These are phyloP conservation scores for Calvatia gigantea DNA, from an alignment of 768 basidiomycete genomes.

Conservation along the genomic window DNA sequence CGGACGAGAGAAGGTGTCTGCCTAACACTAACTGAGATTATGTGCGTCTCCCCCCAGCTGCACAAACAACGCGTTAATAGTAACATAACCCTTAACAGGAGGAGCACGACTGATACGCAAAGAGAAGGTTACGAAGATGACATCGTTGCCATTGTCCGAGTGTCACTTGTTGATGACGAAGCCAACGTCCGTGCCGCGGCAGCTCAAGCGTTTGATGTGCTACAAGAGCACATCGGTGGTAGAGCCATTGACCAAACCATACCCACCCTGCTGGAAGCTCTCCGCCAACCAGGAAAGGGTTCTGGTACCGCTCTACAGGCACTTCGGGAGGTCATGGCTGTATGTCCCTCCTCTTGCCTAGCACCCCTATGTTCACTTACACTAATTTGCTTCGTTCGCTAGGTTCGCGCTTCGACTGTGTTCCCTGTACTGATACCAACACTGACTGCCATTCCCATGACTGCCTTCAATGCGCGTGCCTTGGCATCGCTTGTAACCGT, in stretches of 20 bases:
- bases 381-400: conserved; percentile 6
- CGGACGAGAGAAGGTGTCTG: conserved; percentile 83
- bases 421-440: conserved; percentile 98
- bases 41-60: conserved; percentile 47
- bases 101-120: conserved; percentile 79
- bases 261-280: conserved; percentile 89
- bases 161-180: conserved; percentile 86
- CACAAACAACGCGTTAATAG: not conserved
- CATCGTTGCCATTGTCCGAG: conserved; percentile 81
- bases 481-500: conserved; percentile 89
- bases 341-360: conserved; percentile 33
- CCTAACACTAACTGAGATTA: conserved; percentile 80
- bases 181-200: conserved; percentile 84
- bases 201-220: conserved; percentile 80
- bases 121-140: conserved; percentile 86
- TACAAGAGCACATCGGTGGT: conserved; percentile 89
- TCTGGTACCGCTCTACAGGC: conserved; percentile 97
- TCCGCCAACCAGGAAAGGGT: conserved; percentile 87
- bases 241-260: conserved; percentile 96
- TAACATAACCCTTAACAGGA: conserved; percentile 39
- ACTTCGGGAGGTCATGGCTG: conserved; percentile 89
- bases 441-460: conserved; percentile 85
- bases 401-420: conserved; percentile 92
- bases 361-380: not conserved
- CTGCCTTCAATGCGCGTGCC: conserved; percentile 92